Percentiles rank a stretch among this genome's conserved stretches.
These are phyloP conservation scores for Diaporthe sp. DNA, from an alignment of 2,329 filamentous ascomycete species.

Conservation along the genomic window DNA sequence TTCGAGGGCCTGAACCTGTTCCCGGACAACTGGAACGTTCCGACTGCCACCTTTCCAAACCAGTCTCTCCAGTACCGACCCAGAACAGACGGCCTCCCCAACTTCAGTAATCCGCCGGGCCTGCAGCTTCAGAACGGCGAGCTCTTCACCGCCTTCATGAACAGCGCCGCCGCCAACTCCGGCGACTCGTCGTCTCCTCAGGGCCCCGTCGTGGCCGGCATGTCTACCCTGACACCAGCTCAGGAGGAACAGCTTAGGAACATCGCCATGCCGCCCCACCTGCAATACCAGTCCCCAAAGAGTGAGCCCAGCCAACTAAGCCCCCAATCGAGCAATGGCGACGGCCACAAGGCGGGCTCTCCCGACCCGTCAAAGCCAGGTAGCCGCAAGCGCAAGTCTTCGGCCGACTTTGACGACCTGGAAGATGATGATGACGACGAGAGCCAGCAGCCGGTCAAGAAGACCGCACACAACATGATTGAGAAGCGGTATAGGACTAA, in stretches of 20 bases:
- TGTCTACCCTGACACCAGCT: slow-evolving; percentile 66
- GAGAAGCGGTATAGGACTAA: slow-evolving; percentile 98
- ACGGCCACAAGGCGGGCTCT: slow-evolving; percentile 66
- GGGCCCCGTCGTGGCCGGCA: slow-evolving; percentile 51
- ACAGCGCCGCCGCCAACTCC: slow-evolving; percentile 47
- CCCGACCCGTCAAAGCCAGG: slow-evolving; percentile 68
- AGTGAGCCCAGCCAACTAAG: slow-evolving; percentile 71
- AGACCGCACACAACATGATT: slow-evolving; percentile 98
- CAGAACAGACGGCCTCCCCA: slow-evolving; percentile 23
- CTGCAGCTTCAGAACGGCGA: slow-evolving; percentile 17
- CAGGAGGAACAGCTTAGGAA: slow-evolving; percentile 73
- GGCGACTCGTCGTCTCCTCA: slow-evolving; percentile 47
- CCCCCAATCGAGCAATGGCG: slow-evolving; percentile 67
- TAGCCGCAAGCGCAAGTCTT: slow-evolving; percentile 79
- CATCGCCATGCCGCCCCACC: slow-evolving; percentile 75
- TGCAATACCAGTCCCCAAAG: slow-evolving; percentile 72
- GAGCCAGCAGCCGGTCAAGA: slow-evolving; percentile 76
- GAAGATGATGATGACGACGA: slow-evolving; percentile 73
- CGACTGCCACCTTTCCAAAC: slow-evolving; percentile 36
- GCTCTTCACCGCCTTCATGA: slow-evolving; percentile 42
- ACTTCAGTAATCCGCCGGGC: slow-evolving; percentile 11
- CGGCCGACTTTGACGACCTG: slow-evolving; percentile 69
- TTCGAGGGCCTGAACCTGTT: slow-evolving; percentile 39
- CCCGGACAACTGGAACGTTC: slow-evolving; percentile 41
- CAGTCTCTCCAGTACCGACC: slow-evolving; percentile 40